phyloP scores from a whole-genome alignment of 2,329 filamentous ascomycete species.

The Beauveria medogensis region DNA sequence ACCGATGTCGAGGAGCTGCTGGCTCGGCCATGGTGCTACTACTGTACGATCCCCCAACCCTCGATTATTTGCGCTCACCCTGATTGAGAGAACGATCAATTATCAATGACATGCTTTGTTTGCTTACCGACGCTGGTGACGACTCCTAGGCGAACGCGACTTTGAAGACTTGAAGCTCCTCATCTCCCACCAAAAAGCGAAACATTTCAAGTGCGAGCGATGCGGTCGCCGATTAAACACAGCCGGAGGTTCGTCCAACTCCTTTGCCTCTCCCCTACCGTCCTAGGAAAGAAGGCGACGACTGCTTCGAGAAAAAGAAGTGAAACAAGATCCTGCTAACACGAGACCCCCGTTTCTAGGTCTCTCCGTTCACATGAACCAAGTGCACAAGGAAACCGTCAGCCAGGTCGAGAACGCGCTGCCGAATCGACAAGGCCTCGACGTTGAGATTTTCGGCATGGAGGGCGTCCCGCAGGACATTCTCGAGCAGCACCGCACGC shows the following conservation, averaged over 20 bases:
- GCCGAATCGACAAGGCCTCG: conserved; percentile 73
- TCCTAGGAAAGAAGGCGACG: background rate
- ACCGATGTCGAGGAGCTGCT: conserved; percentile 85
- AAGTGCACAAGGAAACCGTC: conserved; percentile 93
- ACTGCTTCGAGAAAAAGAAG: too few relatives aligned
- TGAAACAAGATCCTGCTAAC: background rate
- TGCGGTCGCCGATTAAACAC: conserved; percentile 87
- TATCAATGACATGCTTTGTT: background rate
- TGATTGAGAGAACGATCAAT: background rate
- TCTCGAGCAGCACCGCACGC: conserved; percentile 73
- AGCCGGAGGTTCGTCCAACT: conserved; percentile 63
- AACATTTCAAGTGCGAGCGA: conserved; percentile 95
- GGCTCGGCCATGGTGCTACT: conserved; percentile 90
- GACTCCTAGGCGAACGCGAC: conserved; percentile 66
- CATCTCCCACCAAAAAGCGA: conserved; percentile 96
- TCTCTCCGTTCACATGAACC: conserved; percentile 93
- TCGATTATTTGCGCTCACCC: background rate
- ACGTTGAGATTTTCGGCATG: conserved; percentile 97
- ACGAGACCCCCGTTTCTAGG: conserved; percentile 40
- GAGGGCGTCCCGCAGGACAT: conserved; percentile 89
- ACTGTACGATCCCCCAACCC: conserved; percentile 49
- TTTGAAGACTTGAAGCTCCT: conserved; percentile 97
- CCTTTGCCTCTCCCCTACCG: background rate
- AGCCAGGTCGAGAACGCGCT: conserved; percentile 86
- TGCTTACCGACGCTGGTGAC: background rate